Base-by-base conservation (phyloP, 192 early-diverging fungal genomes). In the Entomortierella chlamydospora region DNA sequence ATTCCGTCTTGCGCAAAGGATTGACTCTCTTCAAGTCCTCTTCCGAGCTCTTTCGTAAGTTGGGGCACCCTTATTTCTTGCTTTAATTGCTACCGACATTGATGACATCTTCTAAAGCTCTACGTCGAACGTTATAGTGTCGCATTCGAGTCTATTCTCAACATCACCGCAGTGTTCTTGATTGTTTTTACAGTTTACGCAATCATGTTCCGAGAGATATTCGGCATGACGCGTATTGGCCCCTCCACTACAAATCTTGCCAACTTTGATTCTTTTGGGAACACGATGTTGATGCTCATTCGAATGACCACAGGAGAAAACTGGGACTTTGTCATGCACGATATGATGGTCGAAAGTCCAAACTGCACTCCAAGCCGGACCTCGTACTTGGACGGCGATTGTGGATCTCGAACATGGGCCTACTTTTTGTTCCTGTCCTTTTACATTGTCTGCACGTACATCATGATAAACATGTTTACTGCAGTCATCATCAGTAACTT, bases 361-460 rank as follows among this genome's bases (percentile, higher is more conserved):
- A 45, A 70, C 39, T 90, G 89, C 62, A 73, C 84, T 25, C 69
- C 84, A 2, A 70, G 79, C 45, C 23, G 54, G 45, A 57, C 73
- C 11, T 83, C 84, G 17, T 73, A 87, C 47, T 55, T 77, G 41
- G 74, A 78, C 17, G 77, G 81, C 9, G 89, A 90, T 61, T 90
- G 89, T 62, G 89, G 89, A 10, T 86, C 83, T 13, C 30, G 41
- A 5, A 12, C 71, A 2, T 88, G 87, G 89, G 81, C 87, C 4
- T 90, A 86, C 57, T 73, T 85, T 26, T 61, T 90, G 52, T 90
- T 90, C 39, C 43, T 88, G 5, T 81, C 86, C 0, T 90, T 87
- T 70, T 89, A 90, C 64, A 83, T 90, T 51, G 71, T 90, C 17
- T 90, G 87, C 42, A 90, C 88, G 70, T 90, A 90, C 53, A 89